A percentile compares a stretch with the other conserved stretches of the same genome.
phyloP scores from a whole-genome alignment of 228 moss, liverwort and hornwort genomes.

The Sphagnum magellanicum region DNA sequence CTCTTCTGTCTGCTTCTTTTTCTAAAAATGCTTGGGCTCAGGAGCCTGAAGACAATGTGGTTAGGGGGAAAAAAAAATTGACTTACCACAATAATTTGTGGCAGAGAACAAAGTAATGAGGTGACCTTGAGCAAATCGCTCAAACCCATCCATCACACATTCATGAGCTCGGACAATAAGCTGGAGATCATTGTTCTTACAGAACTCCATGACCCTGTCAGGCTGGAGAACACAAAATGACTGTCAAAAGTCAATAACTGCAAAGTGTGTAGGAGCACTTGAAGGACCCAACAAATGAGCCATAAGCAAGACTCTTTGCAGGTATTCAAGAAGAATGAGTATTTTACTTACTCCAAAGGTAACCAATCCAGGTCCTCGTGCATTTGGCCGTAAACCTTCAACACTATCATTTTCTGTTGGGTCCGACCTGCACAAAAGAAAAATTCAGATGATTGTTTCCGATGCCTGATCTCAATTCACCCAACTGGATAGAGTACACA shows the following conservation, averaged over 20 bases:
- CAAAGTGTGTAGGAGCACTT: background rate
- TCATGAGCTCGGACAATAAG: slow-evolving; percentile 97
- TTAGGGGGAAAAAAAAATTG: background rate
- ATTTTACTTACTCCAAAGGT: slow-evolving; percentile 76
- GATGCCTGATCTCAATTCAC: too few relatives aligned
- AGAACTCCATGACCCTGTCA: slow-evolving; percentile 94
- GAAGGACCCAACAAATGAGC: background rate
- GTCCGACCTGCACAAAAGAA: slow-evolving; percentile 62
- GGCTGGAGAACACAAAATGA: slow-evolving; percentile 42
- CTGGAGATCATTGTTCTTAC: slow-evolving; percentile 96
- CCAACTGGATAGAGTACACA: too few relatives aligned
- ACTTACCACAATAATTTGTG: slow-evolving; percentile 90
- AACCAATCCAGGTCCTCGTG: slow-evolving; percentile 91
- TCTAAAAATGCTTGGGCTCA: background rate
- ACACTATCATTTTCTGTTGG: slow-evolving; percentile 99
- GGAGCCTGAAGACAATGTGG: background rate
- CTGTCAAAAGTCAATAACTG: background rate
- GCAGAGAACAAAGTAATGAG: slow-evolving; percentile 93
- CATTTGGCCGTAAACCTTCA: slow-evolving; percentile 91
- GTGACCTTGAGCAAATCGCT: slow-evolving; percentile 96
- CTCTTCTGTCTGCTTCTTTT: background rate
- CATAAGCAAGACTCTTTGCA: too few relatives aligned
- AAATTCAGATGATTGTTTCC: too few relatives aligned
- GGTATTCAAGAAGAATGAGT: background rate
- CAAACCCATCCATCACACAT: slow-evolving; percentile 99